Evolutionary conservation across 2,329 filamentous ascomycete genomes (phyloP).

Genomic region (Aschersonia sp.): DNA sequence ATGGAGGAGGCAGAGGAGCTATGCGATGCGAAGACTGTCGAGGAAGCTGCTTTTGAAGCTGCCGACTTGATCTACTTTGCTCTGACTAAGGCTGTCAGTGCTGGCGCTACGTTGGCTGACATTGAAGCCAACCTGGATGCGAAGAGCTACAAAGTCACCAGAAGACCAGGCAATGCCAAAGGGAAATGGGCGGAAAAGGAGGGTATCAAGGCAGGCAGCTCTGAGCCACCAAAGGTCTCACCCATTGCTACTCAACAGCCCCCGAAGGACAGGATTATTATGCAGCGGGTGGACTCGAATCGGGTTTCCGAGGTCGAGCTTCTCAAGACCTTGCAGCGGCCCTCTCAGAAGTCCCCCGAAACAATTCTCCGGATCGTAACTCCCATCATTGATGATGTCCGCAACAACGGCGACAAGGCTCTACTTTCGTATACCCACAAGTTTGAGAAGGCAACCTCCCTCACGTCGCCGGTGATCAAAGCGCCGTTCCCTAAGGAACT

Average conservation of each 20-base stretch:
- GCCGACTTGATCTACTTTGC: slow-evolving; percentile 95
- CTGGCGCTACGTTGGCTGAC: slow-evolving; percentile 74
- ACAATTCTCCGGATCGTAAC: slow-evolving; percentile 80
- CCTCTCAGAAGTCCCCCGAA: slow-evolving; percentile 90
- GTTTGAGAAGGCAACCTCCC: slow-evolving; percentile 87
- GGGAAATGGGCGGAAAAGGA: slow-evolving; percentile 80
- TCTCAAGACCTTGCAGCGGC: slow-evolving; percentile 63
- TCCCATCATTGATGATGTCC: slow-evolving; percentile 84
- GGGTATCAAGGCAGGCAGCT: slow-evolving; percentile 38
- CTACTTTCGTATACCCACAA: slow-evolving; percentile 91
- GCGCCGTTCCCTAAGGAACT: slow-evolving; percentile 76
- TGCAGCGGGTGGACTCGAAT: slow-evolving; percentile 64
- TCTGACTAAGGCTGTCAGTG: slow-evolving; percentile 71
- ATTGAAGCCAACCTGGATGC: slow-evolving; percentile 86
- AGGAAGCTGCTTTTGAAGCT: slow-evolving; percentile 85
- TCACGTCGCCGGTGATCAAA: slow-evolving; percentile 77
- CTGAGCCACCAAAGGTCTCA: slow-evolving; percentile 17
- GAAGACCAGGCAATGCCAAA: slow-evolving; percentile 87
- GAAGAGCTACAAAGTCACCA: slow-evolving; percentile 90
- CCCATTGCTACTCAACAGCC: slow-evolving; percentile 19
- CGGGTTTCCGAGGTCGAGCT: slow-evolving; percentile 52
- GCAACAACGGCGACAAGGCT: slow-evolving; percentile 69
- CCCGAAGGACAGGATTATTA: slow-evolving; percentile 49
- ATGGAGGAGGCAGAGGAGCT: slow-evolving; percentile 97
- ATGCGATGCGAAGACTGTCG: slow-evolving; percentile 67